Base-by-base conservation (phyloP, 1,139 yeast genomes). In the Geotrichum carabidarum region DNA sequence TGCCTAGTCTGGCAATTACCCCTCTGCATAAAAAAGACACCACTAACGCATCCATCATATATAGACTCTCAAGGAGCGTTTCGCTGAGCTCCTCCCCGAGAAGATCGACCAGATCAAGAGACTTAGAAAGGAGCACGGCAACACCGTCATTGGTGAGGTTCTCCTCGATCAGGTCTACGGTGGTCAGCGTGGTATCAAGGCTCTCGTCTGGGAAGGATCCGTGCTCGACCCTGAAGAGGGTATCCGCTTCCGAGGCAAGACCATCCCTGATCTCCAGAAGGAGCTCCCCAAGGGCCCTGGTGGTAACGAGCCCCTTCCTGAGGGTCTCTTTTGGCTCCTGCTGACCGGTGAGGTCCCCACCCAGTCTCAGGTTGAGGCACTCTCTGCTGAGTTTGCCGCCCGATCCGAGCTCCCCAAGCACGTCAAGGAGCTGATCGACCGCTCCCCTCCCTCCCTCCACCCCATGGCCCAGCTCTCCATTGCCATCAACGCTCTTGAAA, bases 111-210 rank as follows among this genome's bases (percentile, higher is more conserved):
- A 89, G 77, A 85, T 91, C 74, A 90, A 89, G 78, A 83, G 84
- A 68, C 83, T 91, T 71, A 88, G 91, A 75, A 80, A 86, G 73
- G 93, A 88, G 68, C 80, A 90, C 72, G 97, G 97, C 69, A 80
- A 84, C 73, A 84, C 94, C 68, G 93, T 64, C 59, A 89, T 94
- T 68, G 98, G 96, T 66, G 96, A 93, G 77, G 95, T 91, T 64
- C 78, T 84, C 63, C 81, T 93, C 64, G 96, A 89, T 76, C 98
- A 93, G 78, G 96, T 96, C 54, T 93, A 93, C 77, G 99, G 98
- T 80, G 99, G 99, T 82, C 89, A 88, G 96, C 85, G 97, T 78
- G 97, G 97, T 74, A 87, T 91, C 78, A 88, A 88, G 77, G 96
- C 96, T 69, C 80, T 93, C 67, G 97, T 93, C 59, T 93, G 98